Conservation (phyloP, 2,329 filamentous ascomycete genomes). For the Aspergillus pseudotamarii region DNA sequence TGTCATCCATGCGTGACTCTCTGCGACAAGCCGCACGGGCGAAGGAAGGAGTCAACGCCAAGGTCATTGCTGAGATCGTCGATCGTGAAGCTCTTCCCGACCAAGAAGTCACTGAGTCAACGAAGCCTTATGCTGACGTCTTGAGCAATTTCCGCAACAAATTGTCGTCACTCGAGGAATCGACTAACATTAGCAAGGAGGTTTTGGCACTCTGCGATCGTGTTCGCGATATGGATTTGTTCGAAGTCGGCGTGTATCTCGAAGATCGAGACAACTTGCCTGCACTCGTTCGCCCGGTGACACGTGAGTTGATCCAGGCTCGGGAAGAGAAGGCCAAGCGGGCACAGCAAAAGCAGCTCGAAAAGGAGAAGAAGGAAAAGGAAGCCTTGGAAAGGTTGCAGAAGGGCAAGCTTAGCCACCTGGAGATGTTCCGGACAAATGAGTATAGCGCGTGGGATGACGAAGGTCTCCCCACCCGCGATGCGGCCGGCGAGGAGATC, state of each 20-base stretch:
- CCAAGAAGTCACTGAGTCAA: constrained; percentile 27
- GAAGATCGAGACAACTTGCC: constrained; percentile 74
- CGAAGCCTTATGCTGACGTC: constrained; percentile 52
- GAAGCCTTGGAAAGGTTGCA: constrained; percentile 55
- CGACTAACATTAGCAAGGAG: constrained; percentile 65
- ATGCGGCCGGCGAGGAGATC: constrained; percentile 7
- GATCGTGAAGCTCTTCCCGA: constrained; percentile 28
- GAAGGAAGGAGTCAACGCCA: constrained; percentile 44
- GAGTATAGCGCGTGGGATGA: constrained; percentile 11
- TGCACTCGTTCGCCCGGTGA: constrained; percentile 72
- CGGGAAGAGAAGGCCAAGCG: constrained; percentile 57
- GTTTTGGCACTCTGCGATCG: constrained; percentile 77
- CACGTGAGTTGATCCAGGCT: constrained; percentile 58
- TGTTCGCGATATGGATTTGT: constrained; percentile 79
- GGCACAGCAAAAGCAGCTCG: constrained; percentile 51
- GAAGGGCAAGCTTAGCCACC: constrained; percentile 59
- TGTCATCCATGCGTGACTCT: constrained; percentile 60
- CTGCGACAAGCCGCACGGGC: constrained; percentile 60
- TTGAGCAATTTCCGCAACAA: constrained; percentile 47
- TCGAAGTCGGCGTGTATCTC: constrained; percentile 81
- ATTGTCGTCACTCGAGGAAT: constrained; percentile 39
- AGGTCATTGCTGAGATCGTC: constrained; percentile 44
- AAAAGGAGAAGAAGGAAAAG: constrained; percentile 51
- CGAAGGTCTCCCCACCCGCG: constrained; percentile 5
- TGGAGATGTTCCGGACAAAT: constrained; percentile 44